A percentile compares a stretch with the other conserved stretches of the same genome.
phyloP scores from a whole-genome alignment of 2,329 filamentous ascomycete genomes.

The Magnaporthales sp. region DNA sequence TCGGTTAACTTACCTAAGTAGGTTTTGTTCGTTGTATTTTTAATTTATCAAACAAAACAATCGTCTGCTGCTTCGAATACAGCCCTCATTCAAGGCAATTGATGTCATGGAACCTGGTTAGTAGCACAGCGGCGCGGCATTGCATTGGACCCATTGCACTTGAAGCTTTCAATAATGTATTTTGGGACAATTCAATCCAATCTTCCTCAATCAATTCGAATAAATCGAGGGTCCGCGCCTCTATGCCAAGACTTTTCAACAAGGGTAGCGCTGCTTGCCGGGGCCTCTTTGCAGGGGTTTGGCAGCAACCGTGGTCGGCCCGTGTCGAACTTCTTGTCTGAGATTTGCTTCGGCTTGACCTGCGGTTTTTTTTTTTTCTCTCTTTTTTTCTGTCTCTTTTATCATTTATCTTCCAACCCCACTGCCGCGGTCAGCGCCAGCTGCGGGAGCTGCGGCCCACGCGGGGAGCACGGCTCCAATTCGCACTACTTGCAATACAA shows the following conservation, averaged over 20 bases:
- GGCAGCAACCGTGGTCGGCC: conserved; percentile 11
- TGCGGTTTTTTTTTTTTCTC: conserved; percentile 14
- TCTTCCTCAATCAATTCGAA: background rate
- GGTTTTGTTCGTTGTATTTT: background rate
- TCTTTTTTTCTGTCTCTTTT: background rate
- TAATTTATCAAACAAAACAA: background rate
- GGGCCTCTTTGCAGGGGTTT: conserved; percentile 7
- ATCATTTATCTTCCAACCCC: background rate
- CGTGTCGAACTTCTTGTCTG: conserved; percentile 22
- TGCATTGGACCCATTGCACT: background rate
- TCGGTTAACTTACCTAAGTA: too few species aligned
- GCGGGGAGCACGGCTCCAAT: background rate
- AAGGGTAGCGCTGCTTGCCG: conserved; percentile 3
- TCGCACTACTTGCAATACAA: background rate
- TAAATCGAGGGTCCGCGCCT: background rate
- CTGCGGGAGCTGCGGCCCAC: background rate
- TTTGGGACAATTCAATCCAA: background rate
- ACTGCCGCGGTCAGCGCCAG: background rate
- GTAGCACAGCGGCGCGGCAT: background rate
- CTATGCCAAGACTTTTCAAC: background rate
- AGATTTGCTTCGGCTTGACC: conserved; percentile 29
- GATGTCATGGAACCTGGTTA: background rate
- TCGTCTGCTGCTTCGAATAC: background rate
- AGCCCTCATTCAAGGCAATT: background rate
- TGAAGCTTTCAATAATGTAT: background rate